phyloP scores from a whole-genome alignment of 225 moss, liverwort and hornwort genomes.

The Marchantia polymorpha region DNA sequence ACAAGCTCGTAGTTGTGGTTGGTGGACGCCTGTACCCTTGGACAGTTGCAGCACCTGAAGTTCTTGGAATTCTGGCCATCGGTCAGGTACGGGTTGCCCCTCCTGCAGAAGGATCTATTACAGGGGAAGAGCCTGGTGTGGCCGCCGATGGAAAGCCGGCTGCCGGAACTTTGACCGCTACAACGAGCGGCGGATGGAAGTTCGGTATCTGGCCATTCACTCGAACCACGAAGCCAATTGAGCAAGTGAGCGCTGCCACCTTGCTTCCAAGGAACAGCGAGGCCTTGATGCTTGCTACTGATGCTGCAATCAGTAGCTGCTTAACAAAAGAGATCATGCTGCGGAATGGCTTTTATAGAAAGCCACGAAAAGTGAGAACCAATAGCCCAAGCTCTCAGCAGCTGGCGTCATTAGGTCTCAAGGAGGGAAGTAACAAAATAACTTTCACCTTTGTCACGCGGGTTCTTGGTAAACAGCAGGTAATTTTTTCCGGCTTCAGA shows the following conservation, averaged over 20 bases:
- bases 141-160: constrained; percentile 53
- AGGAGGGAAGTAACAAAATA: constrained; percentile 88
- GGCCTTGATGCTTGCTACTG: constrained; percentile 57
- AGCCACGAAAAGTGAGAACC: constrained; percentile 73
- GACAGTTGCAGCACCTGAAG: constrained; percentile 61
- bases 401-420: constrained; percentile 83
- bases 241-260: constrained; percentile 39
- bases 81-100: constrained; percentile 64
- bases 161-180: constrained; percentile 43
- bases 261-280: constrained; percentile 47
- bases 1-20: constrained; percentile 50
- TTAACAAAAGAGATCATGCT: constrained; percentile 60
- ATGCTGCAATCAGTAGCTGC: constrained; percentile 58
- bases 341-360: constrained; percentile 62
- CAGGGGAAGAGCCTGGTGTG: constrained; percentile 50
- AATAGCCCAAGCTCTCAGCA: constrained; percentile 86
- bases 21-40: constrained; percentile 63
- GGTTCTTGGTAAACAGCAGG: constrained; percentile 95
- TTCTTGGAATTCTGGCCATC: constrained; percentile 85
- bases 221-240: constrained; percentile 61
- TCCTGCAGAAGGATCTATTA: constrained; percentile 45
- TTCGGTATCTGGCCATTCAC: constrained; percentile 57
- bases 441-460: constrained; percentile 87
- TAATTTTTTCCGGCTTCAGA: constrained; percentile 27
- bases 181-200: constrained; percentile 75